A percentile compares a stretch with the other conserved stretches of the same genome.
phyloP scores from a whole-genome alignment of 2,329 filamentous ascomycete species.

The Claviceps humidiphila region DNA sequence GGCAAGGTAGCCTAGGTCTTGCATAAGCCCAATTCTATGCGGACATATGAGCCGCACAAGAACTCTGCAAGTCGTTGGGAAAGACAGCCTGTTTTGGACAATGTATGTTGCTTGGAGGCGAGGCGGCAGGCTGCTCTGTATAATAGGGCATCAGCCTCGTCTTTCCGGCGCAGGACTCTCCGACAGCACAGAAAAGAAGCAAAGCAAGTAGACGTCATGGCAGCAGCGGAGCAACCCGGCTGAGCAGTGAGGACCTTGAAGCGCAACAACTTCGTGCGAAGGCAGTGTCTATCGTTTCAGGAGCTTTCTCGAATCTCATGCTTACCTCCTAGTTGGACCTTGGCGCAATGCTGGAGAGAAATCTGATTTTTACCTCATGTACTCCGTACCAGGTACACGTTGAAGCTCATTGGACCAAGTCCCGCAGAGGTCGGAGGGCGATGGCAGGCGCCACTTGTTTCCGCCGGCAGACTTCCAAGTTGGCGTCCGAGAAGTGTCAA shows the following conservation, averaged over 20 bases:
- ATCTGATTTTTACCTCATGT: too few relatives aligned
- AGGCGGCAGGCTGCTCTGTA: neutral
- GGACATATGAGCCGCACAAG: neutral
- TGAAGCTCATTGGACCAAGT: too few relatives aligned
- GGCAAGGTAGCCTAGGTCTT: constrained; percentile 3
- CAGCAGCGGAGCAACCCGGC: neutral
- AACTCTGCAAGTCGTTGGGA: neutral
- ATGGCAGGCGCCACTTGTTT: too few relatives aligned
- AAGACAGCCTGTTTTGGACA: constrained; percentile 1
- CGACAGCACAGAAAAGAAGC: neutral
- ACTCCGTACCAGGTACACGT: too few relatives aligned
- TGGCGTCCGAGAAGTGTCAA: too few relatives aligned
- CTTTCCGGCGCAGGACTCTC: neutral
- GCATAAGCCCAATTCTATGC: neutral
- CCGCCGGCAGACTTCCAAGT: too few relatives aligned
- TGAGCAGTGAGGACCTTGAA: neutral
- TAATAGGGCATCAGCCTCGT: neutral
- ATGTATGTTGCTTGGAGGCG: neutral
- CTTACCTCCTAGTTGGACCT: too few relatives aligned
- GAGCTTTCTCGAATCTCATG: neutral
- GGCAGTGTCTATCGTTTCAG: neutral
- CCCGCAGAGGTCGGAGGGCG: too few relatives aligned
- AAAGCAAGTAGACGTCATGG: neutral
- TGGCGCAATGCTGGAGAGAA: neutral
- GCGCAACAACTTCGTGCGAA: neutral